Percentiles rank a stretch among this genome's conserved stretches.
Evolutionary conservation across 169 alveolate genomes (phyloP).

Genomic region (Cryptosporidium muris): DNA sequence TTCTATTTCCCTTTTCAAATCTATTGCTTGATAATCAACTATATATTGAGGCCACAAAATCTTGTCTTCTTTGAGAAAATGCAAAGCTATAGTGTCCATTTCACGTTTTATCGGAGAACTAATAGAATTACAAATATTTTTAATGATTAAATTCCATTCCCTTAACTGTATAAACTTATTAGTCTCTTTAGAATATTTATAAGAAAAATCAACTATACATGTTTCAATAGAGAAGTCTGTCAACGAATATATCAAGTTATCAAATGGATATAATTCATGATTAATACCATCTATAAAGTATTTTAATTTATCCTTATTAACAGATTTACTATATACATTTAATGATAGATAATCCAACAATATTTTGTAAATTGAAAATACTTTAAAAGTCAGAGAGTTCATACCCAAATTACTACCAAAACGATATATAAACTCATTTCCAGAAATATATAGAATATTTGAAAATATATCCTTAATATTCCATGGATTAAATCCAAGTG

Average conservation of each 20-base stretch:
- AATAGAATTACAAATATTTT: too few relatives aligned
- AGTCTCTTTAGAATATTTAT: too few relatives aligned
- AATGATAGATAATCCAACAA: neutral
- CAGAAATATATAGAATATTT: slow-evolving; percentile 3
- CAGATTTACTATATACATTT: neutral
- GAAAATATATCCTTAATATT: neutral
- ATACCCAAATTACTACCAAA: slow-evolving; percentile 53
- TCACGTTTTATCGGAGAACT: too few relatives aligned
- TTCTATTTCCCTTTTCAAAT: too few relatives aligned
- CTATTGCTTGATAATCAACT: too few relatives aligned
- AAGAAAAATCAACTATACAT: neutral
- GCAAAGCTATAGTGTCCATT: too few relatives aligned
- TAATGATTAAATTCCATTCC: too few relatives aligned
- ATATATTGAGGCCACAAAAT: too few relatives aligned
- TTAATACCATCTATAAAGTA: slow-evolving; percentile 1
- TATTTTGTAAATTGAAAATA: neutral
- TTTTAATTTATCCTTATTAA: slow-evolving; percentile 1
- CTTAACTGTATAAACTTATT: too few relatives aligned
- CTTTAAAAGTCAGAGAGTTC: slow-evolving; percentile 18
- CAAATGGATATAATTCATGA: slow-evolving; percentile 7
- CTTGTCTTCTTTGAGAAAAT: too few relatives aligned
- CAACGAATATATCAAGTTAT: slow-evolving; percentile 20
- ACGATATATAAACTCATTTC: neutral
- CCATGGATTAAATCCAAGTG: slow-evolving; percentile 36
- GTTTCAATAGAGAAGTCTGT: slow-evolving; percentile 13